Percentiles rank a stretch among this genome's conserved stretches.
Evolutionary conservation across 805 yeast genomes (phyloP).

Genomic region (Suhomyces kilbournensis): DNA sequence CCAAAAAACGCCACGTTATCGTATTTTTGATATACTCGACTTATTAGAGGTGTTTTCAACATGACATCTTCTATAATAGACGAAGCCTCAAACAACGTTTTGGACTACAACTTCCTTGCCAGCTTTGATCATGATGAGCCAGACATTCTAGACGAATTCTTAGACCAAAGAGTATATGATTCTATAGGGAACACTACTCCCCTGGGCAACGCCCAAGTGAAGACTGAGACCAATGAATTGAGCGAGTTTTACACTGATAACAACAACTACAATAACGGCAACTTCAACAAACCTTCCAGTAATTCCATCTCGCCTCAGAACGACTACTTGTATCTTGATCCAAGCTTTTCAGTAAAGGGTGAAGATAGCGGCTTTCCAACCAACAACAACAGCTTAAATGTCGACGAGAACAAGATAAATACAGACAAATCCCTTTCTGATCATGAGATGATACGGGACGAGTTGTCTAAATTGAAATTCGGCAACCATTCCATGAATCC

Average conservation of each 20-base stretch:
- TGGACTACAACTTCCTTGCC: conserved; percentile 22
- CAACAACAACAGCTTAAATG: not conserved
- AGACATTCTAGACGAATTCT: conserved; percentile 56
- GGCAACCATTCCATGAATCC: conserved; percentile 44
- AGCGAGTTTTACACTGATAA: conserved; percentile 13
- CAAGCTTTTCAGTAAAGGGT: conserved; percentile 6
- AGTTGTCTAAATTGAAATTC: conserved; percentile 51
- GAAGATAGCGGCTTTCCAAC: not conserved
- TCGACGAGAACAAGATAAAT: not conserved
- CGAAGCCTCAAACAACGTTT: conserved; percentile 16
- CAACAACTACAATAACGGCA: not conserved
- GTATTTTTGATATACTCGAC: too few relatives aligned
- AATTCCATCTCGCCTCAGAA: conserved; percentile 8
- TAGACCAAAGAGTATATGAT: conserved; percentile 52
- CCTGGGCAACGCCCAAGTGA: conserved; percentile 9
- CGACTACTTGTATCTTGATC: conserved; percentile 23
- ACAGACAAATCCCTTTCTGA: conserved; percentile 13
- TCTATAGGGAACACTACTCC: conserved; percentile 20
- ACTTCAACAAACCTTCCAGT: not conserved
- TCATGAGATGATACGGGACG: conserved; percentile 47
- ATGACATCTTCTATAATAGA: conserved; percentile 22
- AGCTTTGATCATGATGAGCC: conserved; percentile 30
- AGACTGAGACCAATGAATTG: conserved; percentile 12
- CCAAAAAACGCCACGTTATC: not conserved
- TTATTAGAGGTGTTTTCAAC: not conserved